These are phyloP conservation scores for Syzygium syzygioides DNA, from an alignment of 441 rosid genomes.

Conservation along the genomic window DNA sequence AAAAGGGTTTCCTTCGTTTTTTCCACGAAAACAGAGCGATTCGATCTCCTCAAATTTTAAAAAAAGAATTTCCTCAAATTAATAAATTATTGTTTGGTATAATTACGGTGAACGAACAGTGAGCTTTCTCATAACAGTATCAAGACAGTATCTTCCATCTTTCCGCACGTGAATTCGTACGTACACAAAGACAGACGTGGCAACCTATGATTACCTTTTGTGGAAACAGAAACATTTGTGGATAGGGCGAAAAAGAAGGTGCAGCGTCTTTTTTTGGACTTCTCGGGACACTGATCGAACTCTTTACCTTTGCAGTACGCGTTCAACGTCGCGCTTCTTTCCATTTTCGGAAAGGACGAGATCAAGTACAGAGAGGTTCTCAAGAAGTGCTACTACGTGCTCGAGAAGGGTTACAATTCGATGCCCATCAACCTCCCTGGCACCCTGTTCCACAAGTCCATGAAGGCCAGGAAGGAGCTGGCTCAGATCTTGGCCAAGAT, in stretches of 20 bases:
- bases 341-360: slow-evolving; percentile 88
- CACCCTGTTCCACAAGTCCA: slow-evolving; percentile 79
- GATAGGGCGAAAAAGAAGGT: neutral
- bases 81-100: neutral
- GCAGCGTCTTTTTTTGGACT: neutral
- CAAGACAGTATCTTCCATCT: neutral
- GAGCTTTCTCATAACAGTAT: neutral
- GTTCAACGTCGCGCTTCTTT: slow-evolving; percentile 81
- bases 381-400: slow-evolving; percentile 80
- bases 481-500: slow-evolving; percentile 69
- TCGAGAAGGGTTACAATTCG: slow-evolving; percentile 93
- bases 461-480: slow-evolving; percentile 85
- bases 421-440: slow-evolving; percentile 92
- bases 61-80: neutral
- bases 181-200: neutral
- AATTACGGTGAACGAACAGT: neutral
- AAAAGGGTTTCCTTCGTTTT: slow-evolving; percentile 18
- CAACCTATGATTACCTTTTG: neutral
- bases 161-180: neutral
- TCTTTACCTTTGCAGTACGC: slow-evolving; percentile 48
- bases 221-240: neutral
- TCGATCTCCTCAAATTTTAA: neutral
- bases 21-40: neutral
- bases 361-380: slow-evolving; percentile 75
- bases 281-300: neutral